Conservation (phyloP, 2,329 filamentous ascomycete genomes). For the Sporothrix pseudoabietina region DNA sequence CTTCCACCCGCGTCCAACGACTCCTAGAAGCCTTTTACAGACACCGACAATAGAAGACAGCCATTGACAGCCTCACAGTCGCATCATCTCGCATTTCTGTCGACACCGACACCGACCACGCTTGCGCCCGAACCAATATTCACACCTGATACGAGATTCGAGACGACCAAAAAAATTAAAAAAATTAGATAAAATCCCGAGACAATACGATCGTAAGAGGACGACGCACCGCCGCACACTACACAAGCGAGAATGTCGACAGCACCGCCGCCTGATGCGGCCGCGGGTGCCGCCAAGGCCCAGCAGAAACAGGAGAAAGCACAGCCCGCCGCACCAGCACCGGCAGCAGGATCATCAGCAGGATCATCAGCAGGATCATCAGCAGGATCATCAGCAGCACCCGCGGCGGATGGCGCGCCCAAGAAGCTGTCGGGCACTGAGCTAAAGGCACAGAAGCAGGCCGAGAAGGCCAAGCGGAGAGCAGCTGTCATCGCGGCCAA, state of each 20-base stretch:
- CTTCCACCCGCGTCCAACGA: background rate
- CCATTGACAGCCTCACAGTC: background rate
- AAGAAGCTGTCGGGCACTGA: constrained; percentile 71
- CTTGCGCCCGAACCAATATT: background rate
- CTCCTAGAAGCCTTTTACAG: background rate
- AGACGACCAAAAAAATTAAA: background rate
- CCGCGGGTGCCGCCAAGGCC: background rate
- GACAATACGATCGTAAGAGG: background rate
- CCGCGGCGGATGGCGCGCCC: constrained; percentile 37
- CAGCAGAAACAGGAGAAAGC: background rate
- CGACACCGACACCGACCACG: background rate
- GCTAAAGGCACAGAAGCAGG: constrained; percentile 85
- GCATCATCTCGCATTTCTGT: background rate
- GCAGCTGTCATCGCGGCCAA: constrained; percentile 67
- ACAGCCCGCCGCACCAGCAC: background rate
- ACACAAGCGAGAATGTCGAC: constrained; percentile 6
- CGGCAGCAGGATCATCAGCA: constrained; percentile 30
- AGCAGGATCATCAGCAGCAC: constrained; percentile 30
- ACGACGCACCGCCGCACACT: background rate
- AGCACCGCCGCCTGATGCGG: constrained; percentile 19
- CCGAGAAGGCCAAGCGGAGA: constrained; percentile 85
- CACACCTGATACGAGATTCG: background rate
- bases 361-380: constrained; percentile 28
- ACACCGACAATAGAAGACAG: background rate
- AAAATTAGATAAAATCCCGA: background rate